These are phyloP conservation scores for Backusella luteola DNA, from an alignment of 192 early-diverging fungal genomes.

Conservation along the genomic window DNA sequence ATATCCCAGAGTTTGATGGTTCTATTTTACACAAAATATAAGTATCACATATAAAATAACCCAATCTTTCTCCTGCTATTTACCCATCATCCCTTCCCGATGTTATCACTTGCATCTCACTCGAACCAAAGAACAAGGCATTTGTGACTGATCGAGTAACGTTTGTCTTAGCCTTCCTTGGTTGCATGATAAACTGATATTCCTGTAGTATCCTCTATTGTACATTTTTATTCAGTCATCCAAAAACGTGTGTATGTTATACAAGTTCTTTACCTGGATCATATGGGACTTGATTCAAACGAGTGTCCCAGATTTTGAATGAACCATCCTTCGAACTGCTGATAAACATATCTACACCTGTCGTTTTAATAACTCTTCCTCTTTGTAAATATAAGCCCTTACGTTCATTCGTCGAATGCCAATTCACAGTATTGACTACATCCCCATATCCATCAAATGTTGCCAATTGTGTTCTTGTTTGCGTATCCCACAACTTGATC, in stretches of 20 bases:
- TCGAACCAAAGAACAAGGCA: conserved; percentile 46
- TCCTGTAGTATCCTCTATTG: conserved; percentile 13
- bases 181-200: conserved; percentile 26
- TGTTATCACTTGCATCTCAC: conserved; percentile 49
- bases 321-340: conserved; percentile 15
- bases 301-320: conserved; percentile 32
- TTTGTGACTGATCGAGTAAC: conserved; percentile 45
- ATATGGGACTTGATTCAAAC: conserved; percentile 2
- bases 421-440: conserved; percentile 70
- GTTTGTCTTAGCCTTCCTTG: no score
- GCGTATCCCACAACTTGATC: conserved; percentile 73
- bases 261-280: conserved; percentile 1
- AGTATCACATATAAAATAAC: neutral
- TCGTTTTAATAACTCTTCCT: neutral
- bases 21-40: conserved; percentile 15
- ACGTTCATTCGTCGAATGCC: conserved; percentile 57
- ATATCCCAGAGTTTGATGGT: conserved; percentile 84
- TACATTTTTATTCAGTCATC: neutral
- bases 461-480: conserved; percentile 50
- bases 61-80: neutral
- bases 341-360: conserved; percentile 21
- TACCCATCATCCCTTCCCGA: conserved; percentile 69
- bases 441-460: conserved; percentile 64
- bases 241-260: neutral
- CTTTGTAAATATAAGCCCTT: conserved; percentile 27